Conservation (phyloP, 129 eudicot genomes). For the Smallanthus sonchifolius region DNA sequence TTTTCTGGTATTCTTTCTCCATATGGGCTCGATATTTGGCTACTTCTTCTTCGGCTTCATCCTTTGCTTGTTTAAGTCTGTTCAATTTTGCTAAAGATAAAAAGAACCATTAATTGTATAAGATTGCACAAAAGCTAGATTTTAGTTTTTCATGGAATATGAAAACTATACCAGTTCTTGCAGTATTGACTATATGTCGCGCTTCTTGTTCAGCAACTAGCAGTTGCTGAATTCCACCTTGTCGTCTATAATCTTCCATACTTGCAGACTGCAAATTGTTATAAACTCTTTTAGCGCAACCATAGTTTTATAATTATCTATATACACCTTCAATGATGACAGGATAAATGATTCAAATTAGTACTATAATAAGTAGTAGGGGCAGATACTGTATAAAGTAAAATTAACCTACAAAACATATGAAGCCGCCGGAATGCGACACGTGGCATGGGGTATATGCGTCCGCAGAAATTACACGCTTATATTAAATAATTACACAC, state of each 20-base stretch:
- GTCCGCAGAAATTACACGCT: too few species aligned
- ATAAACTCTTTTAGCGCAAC: neutral
- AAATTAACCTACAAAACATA: too few species aligned
- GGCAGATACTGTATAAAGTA: too few species aligned
- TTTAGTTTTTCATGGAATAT: neutral
- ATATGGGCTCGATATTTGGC: conserved; percentile 77
- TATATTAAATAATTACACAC: too few species aligned
- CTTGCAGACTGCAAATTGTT: neutral
- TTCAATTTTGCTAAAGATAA: conserved; percentile 57
- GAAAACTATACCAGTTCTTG: conserved; percentile 33
- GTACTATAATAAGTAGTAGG: too few species aligned
- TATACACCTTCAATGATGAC: neutral
- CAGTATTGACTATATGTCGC: conserved; percentile 36
- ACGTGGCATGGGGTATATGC: too few species aligned
- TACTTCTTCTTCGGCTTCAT: conserved; percentile 80
- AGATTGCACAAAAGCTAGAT: neutral
- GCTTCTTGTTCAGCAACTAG: conserved; percentile 48
- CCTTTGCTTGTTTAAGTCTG: conserved; percentile 75
- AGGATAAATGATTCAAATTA: neutral
- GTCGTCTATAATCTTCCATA: conserved; percentile 40
- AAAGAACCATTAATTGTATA: neutral
- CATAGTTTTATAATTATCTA: neutral
- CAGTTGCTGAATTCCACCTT: conserved; percentile 44
- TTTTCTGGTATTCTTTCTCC: conserved; percentile 75
- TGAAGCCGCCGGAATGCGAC: too few species aligned